Evolutionary conservation across 83 land plant genomes (phyloP), one percentile per base, ranked within the genome.

Genomic region (Picea engelmannii): DNA sequence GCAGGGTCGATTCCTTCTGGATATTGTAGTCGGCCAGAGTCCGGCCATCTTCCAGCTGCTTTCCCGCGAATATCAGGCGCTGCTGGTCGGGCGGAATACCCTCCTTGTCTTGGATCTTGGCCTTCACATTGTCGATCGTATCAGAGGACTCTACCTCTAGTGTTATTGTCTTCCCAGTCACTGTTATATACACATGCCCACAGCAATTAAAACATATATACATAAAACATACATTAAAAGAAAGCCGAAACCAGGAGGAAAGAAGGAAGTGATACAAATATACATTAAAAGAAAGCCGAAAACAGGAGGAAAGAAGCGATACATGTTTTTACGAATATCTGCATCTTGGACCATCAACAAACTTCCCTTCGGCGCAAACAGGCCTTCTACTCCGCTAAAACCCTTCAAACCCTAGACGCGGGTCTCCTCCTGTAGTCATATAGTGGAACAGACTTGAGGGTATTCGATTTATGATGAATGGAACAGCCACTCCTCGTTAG

Each of bases 81-180:
- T 86, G 90, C 74, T 88, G 90, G 64, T 88, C 89, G 0, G 89
- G 86, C 2, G 81, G 81, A 80, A 69, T 67, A 38, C 76, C 76
- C 66, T 71, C 83, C 78, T 90, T 90, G 81, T 88, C 90, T 84
- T 90, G 92, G 76, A 90, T 90, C 90, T 90, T 90, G 58, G 92
- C 90, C 86, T 90, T 90, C 74, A 90, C 90, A 78, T 88, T 90
- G 90, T 90, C 92, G 81, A 90, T 88, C 44, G 92, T 88, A 82
- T 90, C 92, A 78, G 88, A 85, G 42, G 92, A 85, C 86, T 91
- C 93, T 52, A 93, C 95, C 89, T 93, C 95, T 40, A 93, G 90
- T 69, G 96, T 92, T 68, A 93, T 93, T 66, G 96, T 93, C 90
- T 91, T 93, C 61, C 96, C 96, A 9, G 96, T 94, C 38, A 78